These are phyloP conservation scores for Hanseniaspora lachancei DNA, from an alignment of 805 yeast genomes.

Conservation along the genomic window DNA sequence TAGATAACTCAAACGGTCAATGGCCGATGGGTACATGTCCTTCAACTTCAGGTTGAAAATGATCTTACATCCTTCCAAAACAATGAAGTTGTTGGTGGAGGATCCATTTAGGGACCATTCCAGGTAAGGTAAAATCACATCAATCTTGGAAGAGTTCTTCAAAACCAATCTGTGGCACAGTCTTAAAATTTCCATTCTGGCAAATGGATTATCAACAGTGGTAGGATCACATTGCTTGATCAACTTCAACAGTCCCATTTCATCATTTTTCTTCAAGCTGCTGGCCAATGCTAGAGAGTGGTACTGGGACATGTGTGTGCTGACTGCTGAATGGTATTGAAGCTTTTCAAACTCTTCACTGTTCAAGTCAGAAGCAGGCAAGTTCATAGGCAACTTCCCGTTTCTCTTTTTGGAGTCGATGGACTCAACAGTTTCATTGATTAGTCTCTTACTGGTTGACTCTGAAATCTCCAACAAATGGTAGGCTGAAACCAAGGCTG, in stretches of 20 bases:
- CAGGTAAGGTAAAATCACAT: slow-evolving; percentile 1
- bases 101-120: slow-evolving; percentile 3
- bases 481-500: slow-evolving; percentile 87
- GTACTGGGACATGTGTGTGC: slow-evolving; percentile 79
- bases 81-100: slow-evolving; percentile 35
- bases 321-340: slow-evolving; percentile 32
- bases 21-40: slow-evolving; percentile 53
- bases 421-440: slow-evolving; percentile 90
- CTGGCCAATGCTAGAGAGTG: slow-evolving; percentile 89
- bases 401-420: slow-evolving; percentile 33
- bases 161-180: neutral
- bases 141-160: neutral
- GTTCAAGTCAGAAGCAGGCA: slow-evolving; percentile 23
- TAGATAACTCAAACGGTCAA: slow-evolving; percentile 60
- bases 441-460: slow-evolving; percentile 85
- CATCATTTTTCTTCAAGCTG: slow-evolving; percentile 77
- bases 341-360: slow-evolving; percentile 33
- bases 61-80: slow-evolving; percentile 75
- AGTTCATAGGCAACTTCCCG: slow-evolving; percentile 28
- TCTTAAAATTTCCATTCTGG: slow-evolving; percentile 30
- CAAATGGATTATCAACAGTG: slow-evolving; percentile 63
- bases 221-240: slow-evolving; percentile 58
- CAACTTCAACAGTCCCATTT: slow-evolving; percentile 84
- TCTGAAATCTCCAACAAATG: slow-evolving; percentile 80
- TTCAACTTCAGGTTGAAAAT: slow-evolving; percentile 36